Evolutionary conservation across 108 stramenopile species (phyloP).

Genomic region (Nitzschia palea): DNA sequence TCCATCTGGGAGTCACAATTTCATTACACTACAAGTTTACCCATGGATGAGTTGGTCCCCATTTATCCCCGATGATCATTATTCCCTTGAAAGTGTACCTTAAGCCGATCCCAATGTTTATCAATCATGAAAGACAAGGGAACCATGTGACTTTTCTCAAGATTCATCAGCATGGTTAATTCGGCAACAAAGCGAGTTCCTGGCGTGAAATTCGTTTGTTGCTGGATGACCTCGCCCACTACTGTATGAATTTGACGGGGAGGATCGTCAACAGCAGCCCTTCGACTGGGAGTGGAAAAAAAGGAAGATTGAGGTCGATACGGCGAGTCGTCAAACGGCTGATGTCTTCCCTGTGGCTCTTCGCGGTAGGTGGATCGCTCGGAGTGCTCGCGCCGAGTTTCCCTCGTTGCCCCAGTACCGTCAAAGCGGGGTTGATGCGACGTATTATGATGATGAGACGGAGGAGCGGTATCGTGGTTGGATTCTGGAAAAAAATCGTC

Average conservation of each 20-base stretch:
- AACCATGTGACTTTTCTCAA: constrained; percentile 29
- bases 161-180: constrained; percentile 21
- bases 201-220: constrained; percentile 12
- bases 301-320: constrained; percentile 1
- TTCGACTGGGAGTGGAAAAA: background rate
- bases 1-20: too few relatives aligned
- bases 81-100: background rate
- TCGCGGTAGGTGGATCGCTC: too few relatives aligned
- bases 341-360: constrained; percentile 9
- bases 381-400: too few relatives aligned
- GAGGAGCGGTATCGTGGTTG: too few relatives aligned
- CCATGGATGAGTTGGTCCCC: background rate
- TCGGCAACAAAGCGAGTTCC: constrained; percentile 38
- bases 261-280: background rate
- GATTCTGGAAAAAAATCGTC: too few relatives aligned
- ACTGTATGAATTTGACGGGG: constrained; percentile 2
- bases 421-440: too few relatives aligned
- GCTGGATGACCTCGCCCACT: background rate
- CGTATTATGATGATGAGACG: too few relatives aligned
- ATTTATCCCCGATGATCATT: background rate
- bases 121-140: constrained; percentile 35
- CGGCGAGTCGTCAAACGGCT: background rate
- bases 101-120: constrained; percentile 17
- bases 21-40: background rate
- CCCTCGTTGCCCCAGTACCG: too few relatives aligned